Base-by-base conservation (phyloP, 352 stramenopile species). In the Paralagenidium karlingii region DNA sequence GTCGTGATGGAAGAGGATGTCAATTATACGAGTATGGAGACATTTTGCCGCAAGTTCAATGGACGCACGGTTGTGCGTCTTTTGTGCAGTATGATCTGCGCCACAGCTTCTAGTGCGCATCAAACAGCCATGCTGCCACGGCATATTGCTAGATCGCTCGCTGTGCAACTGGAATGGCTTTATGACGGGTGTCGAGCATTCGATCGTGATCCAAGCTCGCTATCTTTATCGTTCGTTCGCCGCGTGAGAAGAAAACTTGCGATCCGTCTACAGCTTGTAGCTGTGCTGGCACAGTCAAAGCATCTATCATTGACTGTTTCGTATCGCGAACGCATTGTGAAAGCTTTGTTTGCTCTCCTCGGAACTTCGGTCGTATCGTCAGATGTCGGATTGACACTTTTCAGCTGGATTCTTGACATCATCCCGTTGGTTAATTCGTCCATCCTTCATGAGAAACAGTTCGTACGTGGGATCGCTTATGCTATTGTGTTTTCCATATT, bases 141-240 rank as follows among this genome's bases (percentile, higher is more conserved):
- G n/a, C 89, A 86, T 60, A 82, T 92, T 62, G 86, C 86, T 66
- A n/a, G n/a, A n/a, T 92, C 78, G 6, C 42, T 92, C n/a, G 71
- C 70, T 8, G 46, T 52, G 26, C 78, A 92, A 41, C 41, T 89
- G 8, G 78, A 89, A 45, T 79, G 49, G 53, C 50, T 92, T 0
- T 79, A 75, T 22, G 67, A 84, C 21, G 69, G 59, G 4, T 82
- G 68, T 45, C 55, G 43, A 4, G 48, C 68, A 8, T 77, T 66
- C 38, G 70, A 84, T 36, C 50, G 59, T 15, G 43, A 56, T 10
- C 39, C n/a, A 11, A 21, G 22, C 28, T 47, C 36, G 18, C 27
- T 40, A 10, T 46, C 42, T 37, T 32, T 51, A 58, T 22, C 34
- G n/a, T 76, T 77, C 19, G 43, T 79, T 25, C 61, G 69, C 22